A percentile compares a stretch with the other conserved stretches of the same genome.
phyloP scores from a whole-genome alignment of 805 yeast species.

The Sugiyamaella floridensis region DNA sequence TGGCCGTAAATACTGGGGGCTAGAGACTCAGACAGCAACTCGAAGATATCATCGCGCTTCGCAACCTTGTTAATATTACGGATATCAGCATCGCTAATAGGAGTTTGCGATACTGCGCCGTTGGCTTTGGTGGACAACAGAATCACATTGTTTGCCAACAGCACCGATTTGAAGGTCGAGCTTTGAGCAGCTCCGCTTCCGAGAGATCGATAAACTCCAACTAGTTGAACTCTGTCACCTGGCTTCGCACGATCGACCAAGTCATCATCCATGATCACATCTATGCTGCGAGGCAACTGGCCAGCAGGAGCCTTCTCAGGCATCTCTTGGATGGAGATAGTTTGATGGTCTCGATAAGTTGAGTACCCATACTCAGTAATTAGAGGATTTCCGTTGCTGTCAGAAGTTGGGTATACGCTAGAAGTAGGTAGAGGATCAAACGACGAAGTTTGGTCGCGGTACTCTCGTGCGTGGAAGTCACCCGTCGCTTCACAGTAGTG shows the following conservation, averaged over 20 bases:
- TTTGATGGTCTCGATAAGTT: constrained; percentile 90
- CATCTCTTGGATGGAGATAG: constrained; percentile 90
- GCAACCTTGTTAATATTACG: constrained; percentile 78
- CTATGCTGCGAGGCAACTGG: constrained; percentile 88
- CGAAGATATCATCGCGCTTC: constrained; percentile 64
- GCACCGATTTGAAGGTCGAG: constrained; percentile 72
- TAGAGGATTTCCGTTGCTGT: constrained; percentile 81
- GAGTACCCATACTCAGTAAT: constrained; percentile 89
- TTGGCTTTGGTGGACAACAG: constrained; percentile 83
- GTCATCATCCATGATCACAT: constrained; percentile 90
- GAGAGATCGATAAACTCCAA: constrained; percentile 87
- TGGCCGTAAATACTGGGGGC: constrained; percentile 97
- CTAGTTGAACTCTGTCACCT: constrained; percentile 90
- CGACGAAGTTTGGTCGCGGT: constrained; percentile 86
- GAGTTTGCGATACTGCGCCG: constrained; percentile 59
- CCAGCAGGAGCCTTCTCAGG: constrained; percentile 98
- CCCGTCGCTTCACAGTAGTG: constrained; percentile 85
- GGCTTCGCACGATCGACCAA: constrained; percentile 89
- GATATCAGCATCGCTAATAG: constrained; percentile 72
- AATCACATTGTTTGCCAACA: constrained; percentile 83
- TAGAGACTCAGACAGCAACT: constrained; percentile 70
- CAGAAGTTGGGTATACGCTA: constrained; percentile 88
- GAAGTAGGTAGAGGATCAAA: constrained; percentile 77
- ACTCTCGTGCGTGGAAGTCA: constrained; percentile 83
- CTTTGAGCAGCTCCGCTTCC: constrained; percentile 41